Base-by-base conservation (phyloP, 2,329 filamentous ascomycete genomes). In the Neopestalotiopsis sp. region DNA sequence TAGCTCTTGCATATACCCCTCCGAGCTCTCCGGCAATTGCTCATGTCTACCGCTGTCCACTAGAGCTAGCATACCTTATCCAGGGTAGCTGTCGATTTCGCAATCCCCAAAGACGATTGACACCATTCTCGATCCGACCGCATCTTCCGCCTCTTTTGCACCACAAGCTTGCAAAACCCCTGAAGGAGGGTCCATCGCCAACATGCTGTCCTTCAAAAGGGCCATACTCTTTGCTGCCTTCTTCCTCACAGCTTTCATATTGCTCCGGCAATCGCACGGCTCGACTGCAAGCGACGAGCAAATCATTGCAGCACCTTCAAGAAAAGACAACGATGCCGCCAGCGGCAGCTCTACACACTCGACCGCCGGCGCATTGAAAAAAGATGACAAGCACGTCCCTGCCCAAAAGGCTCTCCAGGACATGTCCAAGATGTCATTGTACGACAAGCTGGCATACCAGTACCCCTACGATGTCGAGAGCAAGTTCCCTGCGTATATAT, bases 401-500 rank as follows among this genome's bases (percentile, higher is more conserved):
- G 81, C 84, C 7, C 90, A 94, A 77, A 88, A 92, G 75, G 83
- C 88, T 66, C 82, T 94, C 73, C 86, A 90, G 67, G 92, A 95
- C 79, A 86, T 93, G 77, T 89, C 90, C 69, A 88, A 87, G 77
- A 90, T 93, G 82, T 90, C 92, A 17, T 86, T 95, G 66, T 86
- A 85, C 86, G 92, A 88, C 84, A 97, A 96, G 82, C 89, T 99
- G 68, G 91, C 91, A 66, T 98, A 97, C 84, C 93, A 97, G 75
- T 98, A 96, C 81, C 94, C 95, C 24, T 99, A 98, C 85, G 93
- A 97, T 76, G 87, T 95, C 71, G 90, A 94, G 77, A 82, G 86
- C 74, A 97, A 95, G 80, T 98, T 98, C 80, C 96, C 96, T 3
- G 95, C 94, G 68, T 98, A 97, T 84, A 97, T 99, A 78, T 99